phyloP scores from a whole-genome alignment of 306 rosid genomes.

The Citrullus amarus region DNA sequence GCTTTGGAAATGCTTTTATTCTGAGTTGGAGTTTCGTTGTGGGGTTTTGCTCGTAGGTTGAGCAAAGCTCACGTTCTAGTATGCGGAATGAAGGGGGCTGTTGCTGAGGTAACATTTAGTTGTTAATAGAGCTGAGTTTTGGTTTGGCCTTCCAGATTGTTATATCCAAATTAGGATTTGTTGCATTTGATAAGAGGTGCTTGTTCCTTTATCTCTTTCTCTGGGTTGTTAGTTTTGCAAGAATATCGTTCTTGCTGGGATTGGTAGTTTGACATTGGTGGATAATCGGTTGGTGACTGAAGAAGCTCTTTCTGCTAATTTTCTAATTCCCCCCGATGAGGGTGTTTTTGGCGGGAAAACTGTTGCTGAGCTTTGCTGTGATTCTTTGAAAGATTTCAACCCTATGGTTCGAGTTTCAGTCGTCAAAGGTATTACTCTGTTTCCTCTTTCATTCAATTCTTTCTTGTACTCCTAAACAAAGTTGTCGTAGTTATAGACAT shows the following conservation, averaged over 20 bases:
- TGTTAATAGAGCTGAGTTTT: not conserved
- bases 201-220: not conserved
- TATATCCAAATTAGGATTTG: not conserved
- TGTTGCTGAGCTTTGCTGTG: slow-evolving; percentile 71
- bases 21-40: not conserved
- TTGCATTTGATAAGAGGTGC: not conserved
- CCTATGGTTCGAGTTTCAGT: slow-evolving; percentile 93
- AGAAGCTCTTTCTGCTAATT: slow-evolving; percentile 56
- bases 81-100: slow-evolving; percentile 77
- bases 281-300: slow-evolving; percentile 57
- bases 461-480: not conserved
- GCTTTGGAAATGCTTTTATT: not conserved
- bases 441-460: not conserved
- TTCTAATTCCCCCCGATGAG: slow-evolving; percentile 72
- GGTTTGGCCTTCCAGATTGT: not conserved
- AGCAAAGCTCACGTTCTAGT: slow-evolving; percentile 88
- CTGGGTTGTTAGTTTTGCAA: slow-evolving; percentile 66
- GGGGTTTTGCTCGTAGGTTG: slow-evolving; percentile 35
- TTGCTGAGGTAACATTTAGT: slow-evolving; percentile 56
- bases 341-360: slow-evolving; percentile 54
- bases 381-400: slow-evolving; percentile 86
- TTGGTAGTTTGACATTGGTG: slow-evolving; percentile 88
- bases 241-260: slow-evolving; percentile 90
- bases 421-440: slow-evolving; percentile 41
- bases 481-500: not conserved